phyloP scores from a whole-genome alignment of 371 early-diverging fungal species.

The Spraguea lophii region DNA sequence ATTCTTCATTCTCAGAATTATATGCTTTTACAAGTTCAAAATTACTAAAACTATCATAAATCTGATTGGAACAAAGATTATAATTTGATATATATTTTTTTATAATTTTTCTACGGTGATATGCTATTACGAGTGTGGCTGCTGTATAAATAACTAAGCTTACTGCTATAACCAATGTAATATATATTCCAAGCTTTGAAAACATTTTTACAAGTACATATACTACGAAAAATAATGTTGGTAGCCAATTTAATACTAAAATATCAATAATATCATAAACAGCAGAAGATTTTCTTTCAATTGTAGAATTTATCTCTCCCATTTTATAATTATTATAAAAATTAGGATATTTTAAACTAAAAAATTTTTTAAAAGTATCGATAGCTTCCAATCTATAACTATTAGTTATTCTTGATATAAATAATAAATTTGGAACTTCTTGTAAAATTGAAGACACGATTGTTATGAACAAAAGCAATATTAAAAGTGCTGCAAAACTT shows the following conservation, averaged over 20 bases:
- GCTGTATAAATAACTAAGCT: constrained; percentile 15
- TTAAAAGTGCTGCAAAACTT: neutral
- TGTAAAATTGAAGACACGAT: constrained; percentile 5
- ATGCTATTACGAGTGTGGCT: constrained; percentile 32
- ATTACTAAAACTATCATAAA: constrained; percentile 33
- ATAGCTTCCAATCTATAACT: constrained; percentile 7
- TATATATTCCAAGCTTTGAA: constrained; percentile 5
- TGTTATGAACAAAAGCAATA: neutral
- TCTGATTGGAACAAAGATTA: constrained; percentile 16
- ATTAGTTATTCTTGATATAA: constrained; percentile 9
- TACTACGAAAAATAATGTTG: constrained; percentile 6
- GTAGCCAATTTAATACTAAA: constrained; percentile 21
- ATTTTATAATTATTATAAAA: too few species aligned
- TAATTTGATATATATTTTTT: constrained; percentile 15
- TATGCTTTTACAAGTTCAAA: constrained; percentile 28
- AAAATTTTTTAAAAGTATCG: too few species aligned
- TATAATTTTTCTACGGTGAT: constrained; percentile 31
- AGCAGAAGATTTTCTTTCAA: constrained; percentile 31
- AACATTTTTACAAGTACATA: constrained; percentile 1
- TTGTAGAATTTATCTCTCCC: constrained; percentile 36
- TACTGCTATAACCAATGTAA: constrained; percentile 9
- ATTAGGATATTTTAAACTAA: too few species aligned
- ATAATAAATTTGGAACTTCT: constrained; percentile 23
- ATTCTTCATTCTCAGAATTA: constrained; percentile 25
- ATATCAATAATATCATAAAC: constrained; percentile 38